Evolutionary conservation across 352 stramenopile genomes (phyloP).

Genomic region (Pythium insidiosum): DNA sequence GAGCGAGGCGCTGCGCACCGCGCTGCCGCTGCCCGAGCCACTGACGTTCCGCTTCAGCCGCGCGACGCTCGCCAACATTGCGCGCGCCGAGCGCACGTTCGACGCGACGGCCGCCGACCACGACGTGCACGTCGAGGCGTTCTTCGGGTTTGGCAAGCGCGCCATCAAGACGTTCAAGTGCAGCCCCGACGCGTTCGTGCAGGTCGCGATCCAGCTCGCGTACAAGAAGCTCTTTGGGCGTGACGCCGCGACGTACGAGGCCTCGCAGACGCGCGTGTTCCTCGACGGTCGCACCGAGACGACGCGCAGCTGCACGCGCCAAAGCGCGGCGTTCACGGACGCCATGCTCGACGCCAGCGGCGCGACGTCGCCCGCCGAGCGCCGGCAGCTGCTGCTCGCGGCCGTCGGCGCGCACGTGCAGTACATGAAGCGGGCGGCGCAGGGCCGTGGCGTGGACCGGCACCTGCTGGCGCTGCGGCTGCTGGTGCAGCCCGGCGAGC

Average conservation of each 20-base stretch:
- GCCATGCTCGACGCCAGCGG: slow-evolving; percentile 56
- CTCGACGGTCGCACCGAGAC: slow-evolving; percentile 93
- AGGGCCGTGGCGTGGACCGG: slow-evolving; percentile 87
- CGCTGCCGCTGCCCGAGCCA: slow-evolving; percentile 23
- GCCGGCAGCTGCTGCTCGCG: slow-evolving; percentile 32
- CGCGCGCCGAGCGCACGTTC: slow-evolving; percentile 43
- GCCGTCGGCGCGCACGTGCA: slow-evolving; percentile 41
- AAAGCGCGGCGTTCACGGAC: slow-evolving; percentile 83
- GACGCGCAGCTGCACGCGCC: slow-evolving; percentile 71
- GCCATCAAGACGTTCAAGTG: slow-evolving; percentile 87
- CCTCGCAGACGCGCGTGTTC: slow-evolving; percentile 91
- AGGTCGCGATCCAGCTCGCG: slow-evolving; percentile 94
- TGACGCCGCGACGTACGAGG: slow-evolving; percentile 90
- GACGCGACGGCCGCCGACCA: slow-evolving; percentile 76
- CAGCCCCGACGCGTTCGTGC: slow-evolving; percentile 93
- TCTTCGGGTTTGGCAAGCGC: slow-evolving; percentile 85
- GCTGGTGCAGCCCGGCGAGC: slow-evolving; percentile 37
- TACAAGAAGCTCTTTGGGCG: slow-evolving; percentile 65
- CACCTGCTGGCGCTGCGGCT: slow-evolving; percentile 90
- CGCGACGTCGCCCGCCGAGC: slow-evolving; percentile 19
- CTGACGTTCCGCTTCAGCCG: slow-evolving; percentile 46
- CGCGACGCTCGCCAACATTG: slow-evolving; percentile 38
- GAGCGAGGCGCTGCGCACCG: slow-evolving; percentile 25
- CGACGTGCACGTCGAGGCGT: slow-evolving; percentile 81
- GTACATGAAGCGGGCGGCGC: slow-evolving; percentile 64